Conservation (phyloP, 192 early-diverging fungal species). For the Umbelopsis sp. region DNA sequence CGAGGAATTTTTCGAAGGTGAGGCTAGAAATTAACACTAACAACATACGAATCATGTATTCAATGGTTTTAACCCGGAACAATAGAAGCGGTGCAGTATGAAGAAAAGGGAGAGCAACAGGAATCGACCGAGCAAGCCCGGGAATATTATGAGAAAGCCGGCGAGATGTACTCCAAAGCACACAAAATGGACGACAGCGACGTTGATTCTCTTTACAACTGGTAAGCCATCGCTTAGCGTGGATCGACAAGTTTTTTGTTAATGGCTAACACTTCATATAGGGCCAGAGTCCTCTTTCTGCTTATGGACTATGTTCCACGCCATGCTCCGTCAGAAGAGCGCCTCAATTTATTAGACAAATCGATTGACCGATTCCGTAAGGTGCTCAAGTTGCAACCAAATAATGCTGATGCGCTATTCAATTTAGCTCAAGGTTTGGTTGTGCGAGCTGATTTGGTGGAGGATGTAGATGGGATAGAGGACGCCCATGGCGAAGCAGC, state of each 20-base stretch:
- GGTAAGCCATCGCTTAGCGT: conserved; percentile 37
- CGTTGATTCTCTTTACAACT: conserved; percentile 69
- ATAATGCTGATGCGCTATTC: conserved; percentile 67
- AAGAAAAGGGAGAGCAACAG: conserved; percentile 72
- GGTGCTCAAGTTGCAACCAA: conserved; percentile 47
- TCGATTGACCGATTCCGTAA: conserved; percentile 57
- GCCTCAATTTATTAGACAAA: conserved; percentile 51
- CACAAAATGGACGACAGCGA: conserved; percentile 54
- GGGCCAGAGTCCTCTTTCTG: conserved; percentile 61
- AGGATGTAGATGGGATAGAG: conserved; percentile 50
- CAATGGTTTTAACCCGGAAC: too few species aligned
- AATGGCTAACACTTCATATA: conserved; percentile 28
- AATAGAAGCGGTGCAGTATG: conserved; percentile 53
- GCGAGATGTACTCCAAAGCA: conserved; percentile 66
- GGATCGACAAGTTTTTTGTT: background rate
- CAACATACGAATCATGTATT: background rate
- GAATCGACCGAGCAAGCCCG: conserved; percentile 63
- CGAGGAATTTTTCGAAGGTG: conserved; percentile 15
- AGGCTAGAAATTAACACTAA: background rate
- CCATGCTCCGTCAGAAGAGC: conserved; percentile 45
- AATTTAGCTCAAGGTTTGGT: conserved; percentile 71
- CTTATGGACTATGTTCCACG: conserved; percentile 55
- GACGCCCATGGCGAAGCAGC: conserved; percentile 47
- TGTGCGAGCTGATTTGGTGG: conserved; percentile 55
- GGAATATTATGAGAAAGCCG: conserved; percentile 66